Evolutionary conservation across 441 rosid genomes (phyloP).

Genomic region (Metrosideros polymorpha): DNA sequence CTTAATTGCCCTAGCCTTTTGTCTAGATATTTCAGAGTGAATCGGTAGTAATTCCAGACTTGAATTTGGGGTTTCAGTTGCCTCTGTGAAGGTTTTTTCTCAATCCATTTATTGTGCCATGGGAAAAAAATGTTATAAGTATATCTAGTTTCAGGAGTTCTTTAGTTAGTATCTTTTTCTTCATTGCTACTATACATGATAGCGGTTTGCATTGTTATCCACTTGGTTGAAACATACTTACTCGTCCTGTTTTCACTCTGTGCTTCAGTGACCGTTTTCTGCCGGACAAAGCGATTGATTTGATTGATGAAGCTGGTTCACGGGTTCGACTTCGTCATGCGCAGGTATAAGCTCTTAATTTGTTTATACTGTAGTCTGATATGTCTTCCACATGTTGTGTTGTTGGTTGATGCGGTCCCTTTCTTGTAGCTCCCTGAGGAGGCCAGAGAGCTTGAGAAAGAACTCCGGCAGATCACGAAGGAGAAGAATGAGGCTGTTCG

Average conservation of each 20-base stretch:
- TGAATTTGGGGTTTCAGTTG: neutral
- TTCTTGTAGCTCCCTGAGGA: slow-evolving; percentile 85
- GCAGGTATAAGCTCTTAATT: slow-evolving; percentile 36
- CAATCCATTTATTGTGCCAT: neutral
- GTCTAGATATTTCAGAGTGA: neutral
- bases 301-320: slow-evolving; percentile 99
- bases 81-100: neutral
- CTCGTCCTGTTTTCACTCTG: neutral
- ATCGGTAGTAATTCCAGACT: neutral
- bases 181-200: neutral
- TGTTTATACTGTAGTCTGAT: neutral
- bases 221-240: neutral
- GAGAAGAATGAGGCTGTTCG: slow-evolving; percentile 97
- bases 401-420: neutral
- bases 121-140: neutral
- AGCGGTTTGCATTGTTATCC: neutral
- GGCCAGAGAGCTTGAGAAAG: slow-evolving; percentile 95
- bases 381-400: neutral
- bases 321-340: slow-evolving; percentile 94
- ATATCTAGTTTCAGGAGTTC: neutral
- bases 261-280: slow-evolving; percentile 83
- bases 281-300: slow-evolving; percentile 97
- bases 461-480: slow-evolving; percentile 85
- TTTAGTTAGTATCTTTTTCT: neutral
- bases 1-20: neutral